Conservation (phyloP, 305 asterid species). For the Fraxinus xanthoxyloides region DNA sequence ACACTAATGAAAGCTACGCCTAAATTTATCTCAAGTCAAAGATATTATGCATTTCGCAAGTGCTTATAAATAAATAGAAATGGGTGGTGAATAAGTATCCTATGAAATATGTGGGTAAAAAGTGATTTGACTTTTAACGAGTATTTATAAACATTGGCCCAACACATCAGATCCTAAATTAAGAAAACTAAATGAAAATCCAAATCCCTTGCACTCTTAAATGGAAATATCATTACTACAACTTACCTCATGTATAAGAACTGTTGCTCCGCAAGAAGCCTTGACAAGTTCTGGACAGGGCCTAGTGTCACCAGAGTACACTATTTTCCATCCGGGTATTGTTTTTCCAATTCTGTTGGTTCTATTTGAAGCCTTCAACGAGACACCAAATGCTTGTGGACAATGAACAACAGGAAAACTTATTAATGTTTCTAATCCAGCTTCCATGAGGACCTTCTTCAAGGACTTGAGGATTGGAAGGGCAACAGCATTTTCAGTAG, state of each 20-base stretch:
- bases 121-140: background rate
- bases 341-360: slow-evolving; percentile 48
- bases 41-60: background rate
- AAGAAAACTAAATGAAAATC: background rate
- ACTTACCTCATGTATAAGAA: slow-evolving; percentile 86
- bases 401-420: slow-evolving; percentile 91
- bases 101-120: background rate
- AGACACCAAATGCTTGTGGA: slow-evolving; percentile 76
- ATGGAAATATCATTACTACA: background rate
- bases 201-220: background rate
- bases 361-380: slow-evolving; percentile 57
- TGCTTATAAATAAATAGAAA: background rate
- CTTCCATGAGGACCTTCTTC: slow-evolving; percentile 51
- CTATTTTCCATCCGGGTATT: slow-evolving; percentile 91
- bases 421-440: slow-evolving; percentile 61
- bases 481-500: slow-evolving; percentile 36
- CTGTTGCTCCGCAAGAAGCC: slow-evolving; percentile 80
- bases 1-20: background rate
- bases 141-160: background rate
- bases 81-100: background rate
- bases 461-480: slow-evolving; percentile 44
- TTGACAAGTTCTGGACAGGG: slow-evolving; percentile 80
- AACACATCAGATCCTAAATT: background rate
- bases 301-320: slow-evolving; percentile 93
- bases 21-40: background rate